Evolutionary conservation across 345 rosid genomes (phyloP).

Genomic region (Pugionium cornutum): DNA sequence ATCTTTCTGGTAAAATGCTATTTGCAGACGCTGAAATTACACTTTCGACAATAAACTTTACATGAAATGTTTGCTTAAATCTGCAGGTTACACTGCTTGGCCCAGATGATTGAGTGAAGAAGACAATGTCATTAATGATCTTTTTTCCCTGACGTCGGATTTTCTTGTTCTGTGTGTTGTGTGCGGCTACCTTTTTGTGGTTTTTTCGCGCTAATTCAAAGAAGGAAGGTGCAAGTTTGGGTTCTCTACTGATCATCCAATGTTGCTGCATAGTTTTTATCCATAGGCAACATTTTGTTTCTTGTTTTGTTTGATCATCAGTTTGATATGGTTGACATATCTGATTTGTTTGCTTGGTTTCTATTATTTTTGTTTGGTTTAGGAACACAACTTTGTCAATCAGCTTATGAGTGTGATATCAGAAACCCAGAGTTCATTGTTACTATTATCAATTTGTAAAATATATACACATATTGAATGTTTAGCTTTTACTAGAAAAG

Average conservation of each 20-base stretch:
- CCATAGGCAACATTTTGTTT: conserved; percentile 30
- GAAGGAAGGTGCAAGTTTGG: conserved; percentile 38
- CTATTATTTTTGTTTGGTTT: neutral
- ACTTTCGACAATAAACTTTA: too few species aligned
- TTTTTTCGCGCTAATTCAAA: conserved; percentile 18
- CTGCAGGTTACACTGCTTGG: conserved; percentile 86
- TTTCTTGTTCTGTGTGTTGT: conserved; percentile 38
- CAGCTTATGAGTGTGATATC: conserved; percentile 22
- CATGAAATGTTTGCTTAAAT: conserved; percentile 12
- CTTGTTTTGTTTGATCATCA: conserved; percentile 22
- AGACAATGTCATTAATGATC: conserved; percentile 31
- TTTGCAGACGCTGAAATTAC: neutral
- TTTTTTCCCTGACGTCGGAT: conserved; percentile 14
- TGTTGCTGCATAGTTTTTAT: conserved; percentile 34
- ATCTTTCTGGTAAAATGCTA: neutral
- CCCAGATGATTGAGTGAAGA: conserved; percentile 58
- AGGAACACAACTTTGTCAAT: conserved; percentile 4
- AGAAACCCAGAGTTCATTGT: conserved; percentile 25
- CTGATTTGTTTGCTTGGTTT: conserved; percentile 33
- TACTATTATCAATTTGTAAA: too few species aligned
- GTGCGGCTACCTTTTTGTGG: neutral
- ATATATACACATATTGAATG: too few species aligned
- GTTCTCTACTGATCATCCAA: conserved; percentile 30
- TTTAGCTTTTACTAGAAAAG: too few species aligned
- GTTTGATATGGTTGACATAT: neutral